Conservation (phyloP, 106 monocot genomes). For the Dioscorea zingiberensis region DNA sequence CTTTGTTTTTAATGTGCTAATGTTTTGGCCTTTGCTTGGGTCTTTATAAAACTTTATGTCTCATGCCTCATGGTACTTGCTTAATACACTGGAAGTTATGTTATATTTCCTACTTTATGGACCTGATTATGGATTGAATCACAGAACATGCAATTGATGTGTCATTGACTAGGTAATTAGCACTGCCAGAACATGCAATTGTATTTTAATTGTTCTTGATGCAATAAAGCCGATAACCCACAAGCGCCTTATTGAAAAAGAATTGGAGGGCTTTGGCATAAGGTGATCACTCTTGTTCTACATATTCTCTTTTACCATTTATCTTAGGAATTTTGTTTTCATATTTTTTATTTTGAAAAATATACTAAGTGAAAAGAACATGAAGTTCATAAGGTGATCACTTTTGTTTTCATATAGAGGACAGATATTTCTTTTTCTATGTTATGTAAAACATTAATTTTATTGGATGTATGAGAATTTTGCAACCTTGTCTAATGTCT, state of each 20-base stretch:
- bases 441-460: neutral
- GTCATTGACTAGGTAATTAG: slow-evolving; percentile 76
- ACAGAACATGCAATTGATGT: neutral
- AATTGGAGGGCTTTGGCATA: slow-evolving; percentile 97
- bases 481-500: no score
- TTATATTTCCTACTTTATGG: neutral
- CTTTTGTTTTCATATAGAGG: neutral
- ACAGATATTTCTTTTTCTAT: neutral
- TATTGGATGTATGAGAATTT: neutral
- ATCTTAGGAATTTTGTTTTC: neutral
- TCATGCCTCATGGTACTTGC: no score
- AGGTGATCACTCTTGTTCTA: slow-evolving; percentile 39
- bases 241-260: slow-evolving; percentile 97
- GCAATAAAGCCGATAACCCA: slow-evolving; percentile 99
- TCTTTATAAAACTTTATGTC: no score
- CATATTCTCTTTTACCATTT: neutral
- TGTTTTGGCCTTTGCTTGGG: no score
- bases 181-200: slow-evolving; percentile 95
- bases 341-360: neutral
- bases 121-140: neutral
- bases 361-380: neutral
- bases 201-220: slow-evolving; percentile 97
- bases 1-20: no score
- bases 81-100: neutral
- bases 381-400: no score